Evolutionary conservation across 768 basidiomycete genomes (phyloP).

Genomic region (Suillus subluteus): DNA sequence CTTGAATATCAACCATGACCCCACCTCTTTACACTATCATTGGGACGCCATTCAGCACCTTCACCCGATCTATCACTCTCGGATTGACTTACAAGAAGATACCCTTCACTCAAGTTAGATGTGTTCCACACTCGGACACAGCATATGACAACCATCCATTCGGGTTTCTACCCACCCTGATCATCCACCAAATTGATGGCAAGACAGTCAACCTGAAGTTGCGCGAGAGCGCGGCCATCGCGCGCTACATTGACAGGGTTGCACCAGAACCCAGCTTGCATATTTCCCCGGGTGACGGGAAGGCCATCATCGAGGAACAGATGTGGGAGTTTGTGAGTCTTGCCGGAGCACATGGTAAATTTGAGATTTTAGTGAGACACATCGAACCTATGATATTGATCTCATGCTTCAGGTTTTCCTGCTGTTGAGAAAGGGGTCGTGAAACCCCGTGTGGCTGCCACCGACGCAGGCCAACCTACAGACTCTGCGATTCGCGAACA

Average conservation of each 20-base stretch:
- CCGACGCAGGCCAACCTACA: conserved; percentile 25
- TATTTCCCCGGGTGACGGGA: conserved; percentile 25
- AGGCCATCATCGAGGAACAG: conserved; percentile 28
- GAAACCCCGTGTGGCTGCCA: conserved; percentile 34
- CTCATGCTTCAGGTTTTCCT: conserved; percentile 27
- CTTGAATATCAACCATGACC: conserved; percentile 20
- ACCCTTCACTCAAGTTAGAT: conserved; percentile 29
- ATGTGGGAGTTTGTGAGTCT: conserved; percentile 39
- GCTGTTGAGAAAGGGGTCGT: conserved; percentile 35
- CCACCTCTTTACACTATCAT: conserved; percentile 30
- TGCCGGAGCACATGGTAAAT: conserved; percentile 27
- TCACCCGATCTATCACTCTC: conserved; percentile 36
- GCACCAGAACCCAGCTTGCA: conserved; percentile 30
- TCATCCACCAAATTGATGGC: conserved; percentile 32
- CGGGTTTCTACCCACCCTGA: conserved; percentile 32
- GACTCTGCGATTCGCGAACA: conserved; percentile 26
- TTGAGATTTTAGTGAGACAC: background rate
- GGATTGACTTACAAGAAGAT: conserved; percentile 32
- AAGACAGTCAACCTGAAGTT: conserved; percentile 27
- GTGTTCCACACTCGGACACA: conserved; percentile 31
- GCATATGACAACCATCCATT: conserved; percentile 35
- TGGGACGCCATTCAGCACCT: conserved; percentile 38
- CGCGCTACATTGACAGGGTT: conserved; percentile 33
- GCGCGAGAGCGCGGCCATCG: conserved; percentile 34
- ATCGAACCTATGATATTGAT: conserved; percentile 4